phyloP scores from a whole-genome alignment of 306 rosid genomes.

The Cucumis cinereus region DNA sequence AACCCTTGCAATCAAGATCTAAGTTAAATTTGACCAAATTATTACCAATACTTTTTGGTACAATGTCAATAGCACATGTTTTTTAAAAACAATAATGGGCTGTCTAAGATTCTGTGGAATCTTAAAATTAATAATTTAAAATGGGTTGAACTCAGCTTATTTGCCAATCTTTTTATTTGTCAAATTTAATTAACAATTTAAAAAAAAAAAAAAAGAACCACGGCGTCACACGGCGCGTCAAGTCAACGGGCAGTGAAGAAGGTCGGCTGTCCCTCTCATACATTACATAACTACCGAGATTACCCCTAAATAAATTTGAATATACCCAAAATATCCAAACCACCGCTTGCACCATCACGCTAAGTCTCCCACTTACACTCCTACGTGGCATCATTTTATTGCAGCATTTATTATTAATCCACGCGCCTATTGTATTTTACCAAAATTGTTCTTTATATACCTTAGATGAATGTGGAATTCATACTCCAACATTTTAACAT shows the following conservation, averaged over 20 bases:
- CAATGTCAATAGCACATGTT: not conserved
- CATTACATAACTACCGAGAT: not conserved
- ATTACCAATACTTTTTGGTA: too few species aligned
- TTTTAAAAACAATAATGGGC: too few species aligned
- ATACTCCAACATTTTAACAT: too few species aligned
- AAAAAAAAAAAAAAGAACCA: not conserved
- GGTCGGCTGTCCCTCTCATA: not conserved
- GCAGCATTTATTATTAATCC: not conserved
- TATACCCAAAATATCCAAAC: not conserved
- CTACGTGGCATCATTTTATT: not conserved
- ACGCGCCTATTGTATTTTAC: not conserved
- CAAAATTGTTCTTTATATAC: too few species aligned
- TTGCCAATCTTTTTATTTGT: not conserved
- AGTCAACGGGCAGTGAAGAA: not conserved
- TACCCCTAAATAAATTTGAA: not conserved
- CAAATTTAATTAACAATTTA: too few species aligned
- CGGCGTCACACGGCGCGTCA: not conserved
- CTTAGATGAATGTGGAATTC: too few species aligned
- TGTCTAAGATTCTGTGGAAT: not conserved
- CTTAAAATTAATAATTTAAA: too few species aligned
- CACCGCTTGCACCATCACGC: not conserved
- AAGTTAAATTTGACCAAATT: too few species aligned
- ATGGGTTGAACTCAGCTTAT: not conserved
- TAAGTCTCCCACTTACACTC: not conserved
- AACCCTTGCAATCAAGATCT: too few species aligned